Evolutionary conservation across 1,284 basidiomycete species (phyloP), one percentile per base, ranked within the genome.

Genomic region (Ustilago trichophora): DNA sequence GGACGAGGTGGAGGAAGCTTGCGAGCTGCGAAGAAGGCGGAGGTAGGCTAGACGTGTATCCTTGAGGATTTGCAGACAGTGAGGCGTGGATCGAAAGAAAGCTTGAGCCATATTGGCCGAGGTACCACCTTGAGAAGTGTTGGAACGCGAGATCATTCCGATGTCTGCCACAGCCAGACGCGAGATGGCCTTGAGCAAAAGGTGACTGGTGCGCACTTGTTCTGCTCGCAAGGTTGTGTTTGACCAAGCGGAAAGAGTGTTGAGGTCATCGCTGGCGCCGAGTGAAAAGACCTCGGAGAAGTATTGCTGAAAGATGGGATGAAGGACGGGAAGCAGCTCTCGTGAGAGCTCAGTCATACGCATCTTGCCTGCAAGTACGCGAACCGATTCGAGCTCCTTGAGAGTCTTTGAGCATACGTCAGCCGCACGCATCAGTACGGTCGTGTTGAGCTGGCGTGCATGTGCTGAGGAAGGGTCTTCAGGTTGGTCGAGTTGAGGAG

Each of bases 261-360:
- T 33, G n/a, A 70, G 50, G 16, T 72, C 62, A 5, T 63, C 50
- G 8, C 37, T 46, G 6, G 46, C 21, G 10, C 48, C 35, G 7
- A 49, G 45, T 2, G 54, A 57, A 25, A 80, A 75, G 3, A 75
- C 74, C 35, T 77, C 74, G 34, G 53, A 44, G 33, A 80, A 80
- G 56, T 74, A 68, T 13, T 72, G 72, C 31, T 72, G 60, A 36
- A 78, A 72, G 51, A 75, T 75, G 16, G 77, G 72, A 33, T 74
- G 73, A 6, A 81, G 66, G 4, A 54, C 58, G 5, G 78, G 78
- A 16, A 81, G 67, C 11, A 80, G 65, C 35, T 63, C 40, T 10
- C 57, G 50, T n/a, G 76, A 74, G 34, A 81, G 69, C 38, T 79
- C 76, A 24, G 78, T 66, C 78, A 81, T 80, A 22, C 77, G 69